These are phyloP conservation scores for Debaryomyces tyrocola DNA, from an alignment of 805 yeast species.

Conservation along the genomic window DNA sequence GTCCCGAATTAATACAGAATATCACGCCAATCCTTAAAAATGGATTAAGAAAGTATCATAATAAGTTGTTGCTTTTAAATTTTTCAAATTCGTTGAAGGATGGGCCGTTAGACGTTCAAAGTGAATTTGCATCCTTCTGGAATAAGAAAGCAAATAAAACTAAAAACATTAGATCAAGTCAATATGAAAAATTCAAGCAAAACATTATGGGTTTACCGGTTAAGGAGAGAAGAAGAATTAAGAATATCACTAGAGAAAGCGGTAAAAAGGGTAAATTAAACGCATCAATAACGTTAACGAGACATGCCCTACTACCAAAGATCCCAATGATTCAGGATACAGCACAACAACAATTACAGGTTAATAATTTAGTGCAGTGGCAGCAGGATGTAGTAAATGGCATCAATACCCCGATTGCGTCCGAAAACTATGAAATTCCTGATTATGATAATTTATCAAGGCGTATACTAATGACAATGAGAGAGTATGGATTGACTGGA, in stretches of 20 bases:
- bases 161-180: conserved; percentile 58
- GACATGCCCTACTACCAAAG: conserved; percentile 76
- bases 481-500: conserved; percentile 89
- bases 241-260: conserved; percentile 77
- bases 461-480: conserved; percentile 75
- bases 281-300: conserved; percentile 65
- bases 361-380: conserved; percentile 69
- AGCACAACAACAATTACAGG: conserved; percentile 44
- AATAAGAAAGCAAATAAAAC: conserved; percentile 49
- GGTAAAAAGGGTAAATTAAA: conserved; percentile 76
- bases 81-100: conserved; percentile 82
- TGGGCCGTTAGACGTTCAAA: conserved; percentile 57
- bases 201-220: conserved; percentile 85
- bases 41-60: conserved; percentile 64
- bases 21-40: conserved; percentile 54
- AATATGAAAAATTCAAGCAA: conserved; percentile 78
- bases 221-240: conserved; percentile 80
- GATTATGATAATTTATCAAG: conserved; percentile 68
- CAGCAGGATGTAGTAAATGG: conserved; percentile 90
- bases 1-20: conserved; percentile 66
- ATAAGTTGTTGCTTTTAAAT: conserved; percentile 76
- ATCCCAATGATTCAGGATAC: conserved; percentile 70
- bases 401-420: conserved; percentile 74
- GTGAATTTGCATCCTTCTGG: conserved; percentile 45
- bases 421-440: conserved; percentile 79